These are phyloP conservation scores for Lactifluus subvellereus DNA, from an alignment of 768 basidiomycete species.

Conservation along the genomic window DNA sequence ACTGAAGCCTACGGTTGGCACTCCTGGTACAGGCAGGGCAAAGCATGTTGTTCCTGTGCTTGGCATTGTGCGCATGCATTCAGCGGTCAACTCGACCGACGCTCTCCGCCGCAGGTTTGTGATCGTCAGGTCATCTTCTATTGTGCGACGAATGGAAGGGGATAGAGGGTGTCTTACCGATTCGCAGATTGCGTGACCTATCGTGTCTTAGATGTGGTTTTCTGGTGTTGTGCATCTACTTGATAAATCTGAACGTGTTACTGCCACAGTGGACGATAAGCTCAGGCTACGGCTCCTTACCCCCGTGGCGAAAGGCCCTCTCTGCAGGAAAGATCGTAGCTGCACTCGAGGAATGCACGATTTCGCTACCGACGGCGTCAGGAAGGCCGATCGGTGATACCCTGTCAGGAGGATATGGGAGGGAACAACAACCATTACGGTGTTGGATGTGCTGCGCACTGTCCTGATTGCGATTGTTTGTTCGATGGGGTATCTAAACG, in stretches of 20 bases:
- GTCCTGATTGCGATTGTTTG: slow-evolving; percentile 38
- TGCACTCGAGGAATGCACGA: no score
- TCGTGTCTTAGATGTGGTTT: slow-evolving; percentile 60
- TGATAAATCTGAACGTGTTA: slow-evolving; percentile 55
- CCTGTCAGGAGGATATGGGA: slow-evolving; percentile 44
- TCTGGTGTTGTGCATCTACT: slow-evolving; percentile 52
- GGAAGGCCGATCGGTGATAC: slow-evolving; percentile 40
- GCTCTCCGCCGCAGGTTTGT: slow-evolving; percentile 56
- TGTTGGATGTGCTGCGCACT: slow-evolving; percentile 59
- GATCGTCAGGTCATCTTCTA: slow-evolving; percentile 59
- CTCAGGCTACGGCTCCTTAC: slow-evolving; percentile 57
- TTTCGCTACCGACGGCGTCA: not conserved
- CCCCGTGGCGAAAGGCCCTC: slow-evolving; percentile 63
- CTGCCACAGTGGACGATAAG: slow-evolving; percentile 45
- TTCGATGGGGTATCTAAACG: slow-evolving; percentile 47
- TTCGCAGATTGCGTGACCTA: slow-evolving; percentile 57
- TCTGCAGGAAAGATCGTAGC: slow-evolving; percentile 35
- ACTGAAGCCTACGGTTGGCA: slow-evolving; percentile 56
- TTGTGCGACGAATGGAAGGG: slow-evolving; percentile 49
- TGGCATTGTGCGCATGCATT: slow-evolving; percentile 64
- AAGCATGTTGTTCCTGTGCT: slow-evolving; percentile 63
- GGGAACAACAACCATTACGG: slow-evolving; percentile 63
- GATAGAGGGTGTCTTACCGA: slow-evolving; percentile 48
- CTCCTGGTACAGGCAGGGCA: slow-evolving; percentile 55
- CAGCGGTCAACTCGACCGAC: slow-evolving; percentile 50